Percentiles rank a stretch among this genome's conserved stretches.
phyloP scores from a whole-genome alignment of 306 rosid genomes.

The Fragaria vesca region DNA sequence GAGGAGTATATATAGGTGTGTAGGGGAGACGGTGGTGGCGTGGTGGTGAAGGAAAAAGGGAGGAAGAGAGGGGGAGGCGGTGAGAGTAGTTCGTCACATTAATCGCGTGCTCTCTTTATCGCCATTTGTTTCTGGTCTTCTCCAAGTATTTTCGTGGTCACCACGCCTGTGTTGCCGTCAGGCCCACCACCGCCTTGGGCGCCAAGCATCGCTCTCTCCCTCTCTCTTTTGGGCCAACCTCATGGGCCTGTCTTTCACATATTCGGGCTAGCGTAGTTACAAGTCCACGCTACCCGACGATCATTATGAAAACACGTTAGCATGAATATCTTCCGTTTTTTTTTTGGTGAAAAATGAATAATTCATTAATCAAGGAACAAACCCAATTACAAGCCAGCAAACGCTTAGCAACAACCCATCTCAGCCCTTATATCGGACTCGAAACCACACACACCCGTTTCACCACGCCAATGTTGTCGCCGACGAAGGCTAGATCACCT shows the following conservation, averaged over 20 bases:
- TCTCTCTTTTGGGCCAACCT: background rate
- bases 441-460: too few relatives aligned
- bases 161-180: background rate
- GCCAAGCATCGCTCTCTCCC: background rate
- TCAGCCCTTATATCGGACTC: too few relatives aligned
- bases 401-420: too few relatives aligned
- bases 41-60: slow-evolving; percentile 5
- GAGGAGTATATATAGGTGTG: background rate
- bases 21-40: background rate
- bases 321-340: too few relatives aligned
- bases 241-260: background rate
- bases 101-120: slow-evolving; percentile 8
- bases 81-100: slow-evolving; percentile 21
- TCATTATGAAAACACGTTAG: too few relatives aligned
- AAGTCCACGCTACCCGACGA: too few relatives aligned
- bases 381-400: too few relatives aligned
- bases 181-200: slow-evolving; percentile 4
- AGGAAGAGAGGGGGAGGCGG: slow-evolving; percentile 4
- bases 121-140: slow-evolving; percentile 13
- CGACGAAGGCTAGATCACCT: too few relatives aligned
- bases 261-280: too few relatives aligned
- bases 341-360: too few relatives aligned
- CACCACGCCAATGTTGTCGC: too few relatives aligned
- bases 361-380: too few relatives aligned
- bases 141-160: slow-evolving; percentile 25